These are phyloP conservation scores for Bruguiera sexangula DNA, from an alignment of 345 rosid genomes.

Conservation along the genomic window DNA sequence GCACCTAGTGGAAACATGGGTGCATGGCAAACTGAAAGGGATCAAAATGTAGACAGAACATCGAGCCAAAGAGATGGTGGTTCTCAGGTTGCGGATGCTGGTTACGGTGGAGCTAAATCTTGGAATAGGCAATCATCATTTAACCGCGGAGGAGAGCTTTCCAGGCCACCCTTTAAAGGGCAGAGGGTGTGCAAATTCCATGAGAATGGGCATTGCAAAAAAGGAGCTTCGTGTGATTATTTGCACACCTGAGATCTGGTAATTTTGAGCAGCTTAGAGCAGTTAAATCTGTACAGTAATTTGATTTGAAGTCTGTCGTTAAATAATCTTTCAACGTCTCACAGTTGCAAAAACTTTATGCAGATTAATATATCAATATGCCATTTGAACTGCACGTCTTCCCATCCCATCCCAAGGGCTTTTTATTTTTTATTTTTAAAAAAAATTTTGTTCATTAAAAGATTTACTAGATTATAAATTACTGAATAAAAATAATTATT, in stretches of 20 bases:
- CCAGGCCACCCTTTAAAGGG: slow-evolving; percentile 41
- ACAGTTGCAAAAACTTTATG: slow-evolving; percentile 14
- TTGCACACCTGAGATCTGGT: slow-evolving; percentile 43
- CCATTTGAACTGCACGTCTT: neutral
- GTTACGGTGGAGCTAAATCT: slow-evolving; percentile 49
- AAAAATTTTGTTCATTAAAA: too few relatives aligned
- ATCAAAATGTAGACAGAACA: slow-evolving; percentile 51
- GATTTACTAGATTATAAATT: too few relatives aligned
- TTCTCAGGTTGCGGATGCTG: slow-evolving; percentile 49
- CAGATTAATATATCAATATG: slow-evolving; percentile 2
- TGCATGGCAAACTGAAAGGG: slow-evolving; percentile 51
- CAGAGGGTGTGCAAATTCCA: slow-evolving; percentile 61
- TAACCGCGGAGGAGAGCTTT: slow-evolving; percentile 39
- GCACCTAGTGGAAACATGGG: slow-evolving; percentile 40
- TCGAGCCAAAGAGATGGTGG: slow-evolving; percentile 39
- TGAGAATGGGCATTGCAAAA: slow-evolving; percentile 65
- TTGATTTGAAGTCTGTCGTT: slow-evolving; percentile 1
- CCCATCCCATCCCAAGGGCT: neutral
- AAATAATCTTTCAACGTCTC: slow-evolving; percentile 2
- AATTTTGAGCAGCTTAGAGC: slow-evolving; percentile 22
- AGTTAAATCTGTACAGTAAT: slow-evolving; percentile 36
- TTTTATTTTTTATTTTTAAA: too few relatives aligned
- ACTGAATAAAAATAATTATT: too few relatives aligned
- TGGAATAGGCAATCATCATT: slow-evolving; percentile 58
- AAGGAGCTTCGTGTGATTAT: slow-evolving; percentile 71